These are phyloP conservation scores for Amanita jacksonii DNA, from an alignment of 768 basidiomycete species.

Conservation along the genomic window DNA sequence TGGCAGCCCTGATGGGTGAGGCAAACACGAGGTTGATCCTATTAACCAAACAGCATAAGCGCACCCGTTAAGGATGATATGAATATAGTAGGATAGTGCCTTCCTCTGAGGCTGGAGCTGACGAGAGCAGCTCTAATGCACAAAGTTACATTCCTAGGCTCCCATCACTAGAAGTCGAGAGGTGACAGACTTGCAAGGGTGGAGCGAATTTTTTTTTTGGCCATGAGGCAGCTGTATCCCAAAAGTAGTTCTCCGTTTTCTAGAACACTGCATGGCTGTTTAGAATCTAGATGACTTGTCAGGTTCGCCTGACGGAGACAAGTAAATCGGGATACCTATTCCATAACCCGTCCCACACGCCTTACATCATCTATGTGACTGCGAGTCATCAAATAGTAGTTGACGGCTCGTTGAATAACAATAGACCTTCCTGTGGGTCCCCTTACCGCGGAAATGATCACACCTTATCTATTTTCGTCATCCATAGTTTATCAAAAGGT, in stretches of 20 bases:
- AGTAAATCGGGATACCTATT: not conserved
- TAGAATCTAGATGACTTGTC: not conserved
- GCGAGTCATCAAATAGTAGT: conserved; percentile 1
- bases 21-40: conserved; percentile 8
- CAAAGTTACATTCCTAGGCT: not conserved
- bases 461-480: conserved; percentile 1
- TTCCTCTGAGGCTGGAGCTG: not conserved
- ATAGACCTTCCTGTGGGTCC: conserved; percentile 1
- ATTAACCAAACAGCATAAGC: not conserved
- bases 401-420: not conserved
- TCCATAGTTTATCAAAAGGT: not conserved
- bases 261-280: conserved; percentile 4
- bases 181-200: not conserved
- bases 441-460: conserved; percentile 3
- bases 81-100: not conserved
- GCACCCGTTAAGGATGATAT: not conserved
- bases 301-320: too few species aligned
- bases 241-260: conserved; percentile 1
- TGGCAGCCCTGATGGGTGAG: conserved; percentile 11
- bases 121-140: not conserved
- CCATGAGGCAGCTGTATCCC: conserved; percentile 6
- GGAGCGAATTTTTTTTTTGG: conserved; percentile 1
- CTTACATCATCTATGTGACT: conserved; percentile 1
- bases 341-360: conserved; percentile 5
- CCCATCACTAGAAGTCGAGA: not conserved